Base-by-base conservation (phyloP, 2,329 filamentous ascomycete genomes). In the Epichloe hybrida region DNA sequence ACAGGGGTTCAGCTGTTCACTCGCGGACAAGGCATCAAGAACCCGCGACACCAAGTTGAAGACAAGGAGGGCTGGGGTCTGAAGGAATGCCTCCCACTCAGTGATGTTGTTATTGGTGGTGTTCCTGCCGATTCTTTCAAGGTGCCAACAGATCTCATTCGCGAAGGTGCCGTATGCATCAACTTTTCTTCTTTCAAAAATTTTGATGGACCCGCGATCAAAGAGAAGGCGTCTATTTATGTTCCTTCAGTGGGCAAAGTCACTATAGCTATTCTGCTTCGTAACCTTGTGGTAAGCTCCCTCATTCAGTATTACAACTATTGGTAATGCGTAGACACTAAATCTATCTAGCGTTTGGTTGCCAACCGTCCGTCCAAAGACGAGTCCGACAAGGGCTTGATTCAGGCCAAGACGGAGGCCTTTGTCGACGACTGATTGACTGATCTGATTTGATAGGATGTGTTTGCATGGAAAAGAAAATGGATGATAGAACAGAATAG, bases 181-280 rank as follows among this genome's bases (percentile, higher is more conserved):
- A 98, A 98, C 71, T 97, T 98, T 67, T 94, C 89, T 7, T 95
- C 88, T 48, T 88, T 86, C 68, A 88, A 90, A 73, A 97, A 98
- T 71, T 97, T 97, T 68, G 83, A 84, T 54, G 77, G 76, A 1
- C 82, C 85, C 0, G 86, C 86, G 46, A 82, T 97, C 58, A 97
- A 95, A 71, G 86, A 96, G 66, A 95, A 90, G 72, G 93, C 93
- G 2, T 89, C 88, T 5, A 95, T 98, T 61, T 98, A 96, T 61
- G 90, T 97, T 17, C 93, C 93, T 1, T 93, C 91, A 0, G 94
- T 96, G 58, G 93, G 93, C 59, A 98, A 97, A 73, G 91, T 97
- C 46, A 98, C 93, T 0, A 97, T 97, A 64, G 87, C 91, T 15
- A 83, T 96, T 36, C 71, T 98, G 52, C 72, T 97, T 61, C 77